These are phyloP conservation scores for Cadophora gregata DNA, from an alignment of 2,329 filamentous ascomycete genomes.

Conservation along the genomic window DNA sequence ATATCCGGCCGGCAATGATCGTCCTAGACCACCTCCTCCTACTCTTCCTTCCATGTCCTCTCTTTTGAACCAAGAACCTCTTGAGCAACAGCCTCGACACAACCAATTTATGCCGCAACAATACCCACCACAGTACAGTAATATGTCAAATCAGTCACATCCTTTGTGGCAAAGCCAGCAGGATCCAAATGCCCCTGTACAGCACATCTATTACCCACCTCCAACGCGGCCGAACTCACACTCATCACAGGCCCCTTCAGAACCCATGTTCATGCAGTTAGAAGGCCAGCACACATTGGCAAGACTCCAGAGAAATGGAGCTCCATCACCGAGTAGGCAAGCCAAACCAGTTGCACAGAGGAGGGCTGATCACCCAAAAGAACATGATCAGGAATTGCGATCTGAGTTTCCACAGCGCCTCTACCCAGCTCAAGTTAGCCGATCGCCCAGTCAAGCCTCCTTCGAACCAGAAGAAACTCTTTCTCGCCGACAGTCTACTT, in stretches of 20 bases:
- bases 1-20: slow-evolving; percentile 17
- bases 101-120: slow-evolving; percentile 24
- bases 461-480: slow-evolving; percentile 3
- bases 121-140: slow-evolving; percentile 27
- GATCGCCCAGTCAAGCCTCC: slow-evolving; percentile 6
- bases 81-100: slow-evolving; percentile 13
- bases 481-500: slow-evolving; percentile 14
- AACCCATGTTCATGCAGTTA: slow-evolving; percentile 21
- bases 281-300: slow-evolving; percentile 3
- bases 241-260: slow-evolving; percentile 18
- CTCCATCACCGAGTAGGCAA: slow-evolving; percentile 30
- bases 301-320: slow-evolving; percentile 11
- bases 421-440: slow-evolving; percentile 5
- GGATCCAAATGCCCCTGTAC: slow-evolving; percentile 28
- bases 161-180: slow-evolving; percentile 25
- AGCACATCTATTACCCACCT: slow-evolving; percentile 27
- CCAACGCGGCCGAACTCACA: slow-evolving; percentile 23
- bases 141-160: slow-evolving; percentile 26
- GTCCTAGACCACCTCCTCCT: slow-evolving; percentile 20
- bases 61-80: slow-evolving; percentile 30
- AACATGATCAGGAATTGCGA: slow-evolving; percentile 15
- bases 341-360: slow-evolving; percentile 34
- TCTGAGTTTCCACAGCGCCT: slow-evolving; percentile 19
- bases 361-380: slow-evolving; percentile 27
- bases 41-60: slow-evolving; percentile 37